Percentiles rank a stretch among this genome's conserved stretches.
Evolutionary conservation across 495 filamentous ascomycete species (phyloP).

Genomic region (Hypoxylon trugodes): DNA sequence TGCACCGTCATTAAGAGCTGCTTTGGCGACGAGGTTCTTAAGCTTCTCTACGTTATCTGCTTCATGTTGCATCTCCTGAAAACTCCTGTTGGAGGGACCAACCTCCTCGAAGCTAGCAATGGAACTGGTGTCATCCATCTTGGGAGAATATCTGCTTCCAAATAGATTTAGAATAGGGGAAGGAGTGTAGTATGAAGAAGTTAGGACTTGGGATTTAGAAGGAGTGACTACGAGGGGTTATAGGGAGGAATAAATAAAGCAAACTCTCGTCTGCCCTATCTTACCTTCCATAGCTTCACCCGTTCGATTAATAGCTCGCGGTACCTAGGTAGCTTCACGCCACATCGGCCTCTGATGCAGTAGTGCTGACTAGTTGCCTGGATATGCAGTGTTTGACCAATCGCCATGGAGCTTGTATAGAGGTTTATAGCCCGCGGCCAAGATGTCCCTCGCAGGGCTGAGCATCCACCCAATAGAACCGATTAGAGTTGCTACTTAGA

Average conservation of each 20-base stretch:
- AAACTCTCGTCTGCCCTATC: background rate
- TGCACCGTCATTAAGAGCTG: slow-evolving; percentile 4
- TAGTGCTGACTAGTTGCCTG: slow-evolving; percentile 17
- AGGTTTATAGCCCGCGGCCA: slow-evolving; percentile 2
- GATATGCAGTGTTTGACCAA: slow-evolving; percentile 5
- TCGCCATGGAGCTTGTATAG: background rate
- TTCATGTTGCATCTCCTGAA: background rate
- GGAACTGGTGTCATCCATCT: slow-evolving; percentile 36
- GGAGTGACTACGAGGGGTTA: background rate
- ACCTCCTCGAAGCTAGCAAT: slow-evolving; percentile 43
- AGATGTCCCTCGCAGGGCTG: slow-evolving; percentile 8
- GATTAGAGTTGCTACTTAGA: no score
- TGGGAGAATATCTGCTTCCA: background rate
- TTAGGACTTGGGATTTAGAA: background rate
- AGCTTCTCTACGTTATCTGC: slow-evolving; percentile 18
- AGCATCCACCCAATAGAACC: background rate
- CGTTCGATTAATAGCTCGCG: slow-evolving; percentile 5
- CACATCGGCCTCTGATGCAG: background rate
- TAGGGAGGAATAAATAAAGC: background rate
- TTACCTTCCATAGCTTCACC: background rate
- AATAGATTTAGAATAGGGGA: background rate
- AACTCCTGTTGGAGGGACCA: slow-evolving; percentile 14
- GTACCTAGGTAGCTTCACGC: background rate
- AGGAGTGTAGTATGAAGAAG: background rate
- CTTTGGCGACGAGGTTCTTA: slow-evolving; percentile 9